Conservation (phyloP, 176 grass and related monocot species). For the Tillandsia fasciculata region DNA sequence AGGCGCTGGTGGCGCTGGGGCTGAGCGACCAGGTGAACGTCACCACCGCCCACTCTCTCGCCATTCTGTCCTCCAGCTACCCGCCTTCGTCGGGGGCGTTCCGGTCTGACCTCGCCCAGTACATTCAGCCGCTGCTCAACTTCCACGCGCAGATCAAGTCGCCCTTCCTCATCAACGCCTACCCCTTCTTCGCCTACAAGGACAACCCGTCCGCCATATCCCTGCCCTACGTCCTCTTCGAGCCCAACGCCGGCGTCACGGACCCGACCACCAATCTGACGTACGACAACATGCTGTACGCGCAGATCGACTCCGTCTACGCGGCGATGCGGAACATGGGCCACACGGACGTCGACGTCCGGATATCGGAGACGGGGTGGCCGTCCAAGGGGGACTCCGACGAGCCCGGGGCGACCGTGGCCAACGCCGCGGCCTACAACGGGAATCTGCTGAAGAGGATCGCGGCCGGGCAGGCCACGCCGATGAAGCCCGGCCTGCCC, state of each 20-base stretch:
- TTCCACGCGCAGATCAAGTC: slow-evolving; percentile 47
- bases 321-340: slow-evolving; percentile 76
- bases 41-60: slow-evolving; percentile 53
- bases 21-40: slow-evolving; percentile 39
- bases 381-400: slow-evolving; percentile 65
- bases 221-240: slow-evolving; percentile 73
- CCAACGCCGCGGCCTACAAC: slow-evolving; percentile 77
- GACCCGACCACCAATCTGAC: slow-evolving; percentile 42
- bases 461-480: slow-evolving; percentile 59
- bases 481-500: slow-evolving; percentile 60
- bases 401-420: slow-evolving; percentile 55
- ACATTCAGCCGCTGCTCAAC: slow-evolving; percentile 54
- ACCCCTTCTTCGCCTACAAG: slow-evolving; percentile 75
- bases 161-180: slow-evolving; percentile 63
- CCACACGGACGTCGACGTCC: slow-evolving; percentile 47
- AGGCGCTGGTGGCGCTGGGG: slow-evolving; percentile 33
- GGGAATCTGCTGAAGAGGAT: slow-evolving; percentile 63
- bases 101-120: slow-evolving; percentile 40
- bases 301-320: slow-evolving; percentile 89
- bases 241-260: slow-evolving; percentile 51
- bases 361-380: slow-evolving; percentile 82
- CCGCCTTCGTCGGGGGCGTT: slow-evolving; percentile 65
- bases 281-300: slow-evolving; percentile 92
- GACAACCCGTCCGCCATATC: slow-evolving; percentile 36
- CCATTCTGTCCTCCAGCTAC: slow-evolving; percentile 49